A percentile compares a stretch with the other conserved stretches of the same genome.
Conservation (phyloP, 768 basidiomycete species). For the Serendipita sp. region DNA sequence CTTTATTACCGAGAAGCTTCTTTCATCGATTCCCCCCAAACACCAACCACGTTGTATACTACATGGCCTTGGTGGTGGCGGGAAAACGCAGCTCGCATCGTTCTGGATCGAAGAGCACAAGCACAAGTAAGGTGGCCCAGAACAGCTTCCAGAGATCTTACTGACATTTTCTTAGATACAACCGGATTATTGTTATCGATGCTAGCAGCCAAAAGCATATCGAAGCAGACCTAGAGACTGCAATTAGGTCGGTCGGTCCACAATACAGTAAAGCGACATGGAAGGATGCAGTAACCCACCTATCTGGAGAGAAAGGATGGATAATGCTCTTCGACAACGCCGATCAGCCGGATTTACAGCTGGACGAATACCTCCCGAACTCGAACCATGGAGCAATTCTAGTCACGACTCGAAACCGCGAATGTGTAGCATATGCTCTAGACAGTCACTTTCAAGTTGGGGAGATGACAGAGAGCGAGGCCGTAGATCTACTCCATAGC, state of each 20-base stretch:
- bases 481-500: too few relatives aligned
- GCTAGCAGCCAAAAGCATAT: neutral
- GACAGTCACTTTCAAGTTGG: neutral
- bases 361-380: neutral
- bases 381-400: neutral
- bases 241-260: neutral
- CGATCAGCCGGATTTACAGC: neutral
- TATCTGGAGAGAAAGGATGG: neutral
- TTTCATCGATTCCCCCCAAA: neutral
- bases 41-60: neutral
- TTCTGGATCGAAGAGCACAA: neutral
- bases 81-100: neutral
- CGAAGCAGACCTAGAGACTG: neutral
- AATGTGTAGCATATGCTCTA: neutral
- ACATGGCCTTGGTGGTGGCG: neutral
- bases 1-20: neutral
- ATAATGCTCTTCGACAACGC: neutral
- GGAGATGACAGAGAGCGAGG: too few relatives aligned
- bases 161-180: neutral
- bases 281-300: neutral
- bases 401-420: neutral
- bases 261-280: neutral
- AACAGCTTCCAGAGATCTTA: neutral
- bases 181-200: neutral
- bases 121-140: neutral